phyloP scores from a whole-genome alignment of 257 asterid species.

The Osmanthus fragrans region DNA sequence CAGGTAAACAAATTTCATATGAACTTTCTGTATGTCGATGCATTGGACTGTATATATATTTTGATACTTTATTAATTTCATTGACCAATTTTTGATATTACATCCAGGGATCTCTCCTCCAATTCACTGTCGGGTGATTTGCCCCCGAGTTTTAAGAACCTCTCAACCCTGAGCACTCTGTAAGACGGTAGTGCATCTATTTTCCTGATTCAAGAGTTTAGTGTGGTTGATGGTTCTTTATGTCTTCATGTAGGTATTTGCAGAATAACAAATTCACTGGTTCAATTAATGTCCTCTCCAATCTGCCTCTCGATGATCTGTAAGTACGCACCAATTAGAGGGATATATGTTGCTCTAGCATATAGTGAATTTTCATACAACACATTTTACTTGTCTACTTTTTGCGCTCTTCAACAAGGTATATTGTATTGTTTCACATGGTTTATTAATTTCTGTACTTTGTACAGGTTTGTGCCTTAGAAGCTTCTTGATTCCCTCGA shows the following conservation, averaged over 20 bases:
- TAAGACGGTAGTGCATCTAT: constrained; percentile 28
- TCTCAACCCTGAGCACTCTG: constrained; percentile 44
- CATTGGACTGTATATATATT: not conserved
- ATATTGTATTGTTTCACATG: not conserved
- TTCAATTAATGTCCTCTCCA: constrained; percentile 49
- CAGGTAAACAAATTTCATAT: not conserved
- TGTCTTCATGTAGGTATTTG: constrained; percentile 42
- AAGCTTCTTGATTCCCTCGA: not conserved
- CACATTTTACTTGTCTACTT: not conserved
- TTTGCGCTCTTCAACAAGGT: not conserved
- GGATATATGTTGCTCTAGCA: not conserved
- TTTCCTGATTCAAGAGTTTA: constrained; percentile 1
- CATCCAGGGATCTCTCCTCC: constrained; percentile 57
- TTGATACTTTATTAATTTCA: not conserved
- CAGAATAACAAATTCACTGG: constrained; percentile 66
- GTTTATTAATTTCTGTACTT: not conserved
- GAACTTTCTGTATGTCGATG: not conserved
- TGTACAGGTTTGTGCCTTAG: not conserved
- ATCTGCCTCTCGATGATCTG: constrained; percentile 57
- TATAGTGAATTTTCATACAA: not conserved
- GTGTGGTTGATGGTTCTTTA: constrained; percentile 25
- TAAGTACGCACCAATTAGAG: constrained; percentile 33
- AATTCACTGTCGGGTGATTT: constrained; percentile 51
- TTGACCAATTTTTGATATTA: constrained; percentile 6
- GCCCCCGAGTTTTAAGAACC: constrained; percentile 49